A percentile compares a stretch with the other conserved stretches of the same genome.
These are phyloP conservation scores for Colletotrichum sp. DNA, from an alignment of 2,329 filamentous ascomycete genomes.

Conservation along the genomic window DNA sequence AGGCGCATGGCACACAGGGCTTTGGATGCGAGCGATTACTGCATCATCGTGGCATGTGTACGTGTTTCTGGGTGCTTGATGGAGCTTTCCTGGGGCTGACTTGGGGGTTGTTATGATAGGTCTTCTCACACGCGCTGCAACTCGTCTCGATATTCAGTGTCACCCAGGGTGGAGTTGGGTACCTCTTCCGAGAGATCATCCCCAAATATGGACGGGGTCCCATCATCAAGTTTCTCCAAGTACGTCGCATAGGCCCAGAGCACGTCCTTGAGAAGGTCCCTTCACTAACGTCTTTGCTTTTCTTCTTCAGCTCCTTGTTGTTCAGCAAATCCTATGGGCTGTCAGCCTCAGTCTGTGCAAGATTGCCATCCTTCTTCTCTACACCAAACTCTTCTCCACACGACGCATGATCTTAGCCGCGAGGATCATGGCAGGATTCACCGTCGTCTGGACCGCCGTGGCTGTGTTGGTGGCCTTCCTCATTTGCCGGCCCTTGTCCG, in stretches of 20 bases:
- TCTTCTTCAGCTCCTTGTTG: conserved; percentile 19
- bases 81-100: neutral
- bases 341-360: conserved; percentile 32
- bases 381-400: conserved; percentile 31
- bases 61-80: neutral
- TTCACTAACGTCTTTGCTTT: neutral
- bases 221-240: conserved; percentile 16
- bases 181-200: conserved; percentile 5
- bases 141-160: conserved; percentile 14
- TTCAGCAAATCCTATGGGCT: conserved; percentile 36
- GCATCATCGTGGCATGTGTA: conserved; percentile 5
- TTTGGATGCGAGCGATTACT: conserved; percentile 12
- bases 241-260: neutral
- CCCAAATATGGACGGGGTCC: conserved; percentile 4
- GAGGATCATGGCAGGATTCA: conserved; percentile 28
- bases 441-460: conserved; percentile 29
- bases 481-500: conserved; percentile 40
- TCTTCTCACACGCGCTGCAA: conserved; percentile 12
- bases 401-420: conserved; percentile 28
- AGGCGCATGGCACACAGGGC: conserved; percentile 8
- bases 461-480: conserved; percentile 34
- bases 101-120: neutral
- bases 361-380: conserved; percentile 34
- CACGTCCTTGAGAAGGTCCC: neutral
- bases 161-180: conserved; percentile 9